Conservation (phyloP, 2,329 filamentous ascomycete genomes). For the Furcasterigmium sp. region DNA sequence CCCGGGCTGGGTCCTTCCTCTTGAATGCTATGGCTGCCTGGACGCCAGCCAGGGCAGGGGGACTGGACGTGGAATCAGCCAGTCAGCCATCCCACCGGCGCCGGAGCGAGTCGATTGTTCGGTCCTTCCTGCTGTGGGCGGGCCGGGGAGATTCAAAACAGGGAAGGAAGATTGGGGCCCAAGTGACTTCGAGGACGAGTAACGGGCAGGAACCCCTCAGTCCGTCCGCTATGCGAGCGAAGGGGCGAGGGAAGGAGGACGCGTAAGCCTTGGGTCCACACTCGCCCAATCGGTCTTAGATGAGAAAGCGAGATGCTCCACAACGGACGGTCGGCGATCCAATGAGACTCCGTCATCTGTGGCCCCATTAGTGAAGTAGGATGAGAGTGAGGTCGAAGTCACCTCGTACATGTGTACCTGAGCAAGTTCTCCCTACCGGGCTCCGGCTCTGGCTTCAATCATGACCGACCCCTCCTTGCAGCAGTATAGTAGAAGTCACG, state of each 20-base stretch:
- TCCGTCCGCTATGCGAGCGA: not conserved
- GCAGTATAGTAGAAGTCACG: no score
- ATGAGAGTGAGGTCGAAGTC: not conserved
- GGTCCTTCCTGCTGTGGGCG: not conserved
- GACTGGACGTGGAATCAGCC: not conserved
- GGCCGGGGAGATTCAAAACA: slow-evolving; percentile 3
- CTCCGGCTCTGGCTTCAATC: no score
- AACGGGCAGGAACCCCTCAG: slow-evolving; percentile 17
- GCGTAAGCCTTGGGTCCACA: slow-evolving; percentile 1
- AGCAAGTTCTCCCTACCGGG: no score
- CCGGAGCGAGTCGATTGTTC: not conserved
- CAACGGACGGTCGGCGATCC: not conserved
- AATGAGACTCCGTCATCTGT: not conserved
- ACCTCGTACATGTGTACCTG: not conserved
- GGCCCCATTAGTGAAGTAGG: no score
- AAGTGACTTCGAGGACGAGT: slow-evolving; percentile 32
- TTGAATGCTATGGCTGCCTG: not conserved
- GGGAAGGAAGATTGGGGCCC: not conserved
- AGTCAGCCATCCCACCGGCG: no score
- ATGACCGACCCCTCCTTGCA: no score
- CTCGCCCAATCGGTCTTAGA: slow-evolving; percentile 2
- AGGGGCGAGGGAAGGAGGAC: not conserved
- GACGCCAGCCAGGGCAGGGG: no score
- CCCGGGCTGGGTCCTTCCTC: not conserved
- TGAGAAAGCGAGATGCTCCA: not conserved